Percentiles rank a stretch among this genome's conserved stretches.
Conservation (phyloP, 1,284 basidiomycete species). For the Somion occarium region DNA sequence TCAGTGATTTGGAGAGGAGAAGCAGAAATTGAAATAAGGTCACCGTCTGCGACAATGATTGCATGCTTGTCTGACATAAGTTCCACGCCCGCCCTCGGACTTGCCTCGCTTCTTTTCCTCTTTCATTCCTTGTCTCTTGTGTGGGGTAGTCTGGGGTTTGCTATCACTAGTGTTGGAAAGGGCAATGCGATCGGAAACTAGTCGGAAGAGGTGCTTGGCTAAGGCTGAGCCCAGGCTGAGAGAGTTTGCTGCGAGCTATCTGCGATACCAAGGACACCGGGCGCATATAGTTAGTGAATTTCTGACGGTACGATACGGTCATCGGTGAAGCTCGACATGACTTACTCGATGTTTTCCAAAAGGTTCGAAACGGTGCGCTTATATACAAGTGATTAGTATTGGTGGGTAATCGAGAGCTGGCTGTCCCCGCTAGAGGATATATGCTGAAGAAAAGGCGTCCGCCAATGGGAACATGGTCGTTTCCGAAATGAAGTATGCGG, state of each 20-base stretch:
- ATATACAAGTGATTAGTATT: too few relatives aligned
- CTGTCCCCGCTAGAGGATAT: background rate
- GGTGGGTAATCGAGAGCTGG: too few relatives aligned
- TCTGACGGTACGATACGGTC: too few relatives aligned
- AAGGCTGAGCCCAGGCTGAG: background rate
- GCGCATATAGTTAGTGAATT: too few relatives aligned
- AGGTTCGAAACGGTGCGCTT: too few relatives aligned
- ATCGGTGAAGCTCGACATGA: too few relatives aligned
- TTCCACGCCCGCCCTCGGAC: constrained; percentile 29
- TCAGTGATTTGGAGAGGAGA: constrained; percentile 1
- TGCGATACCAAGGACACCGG: too few relatives aligned
- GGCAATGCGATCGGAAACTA: background rate
- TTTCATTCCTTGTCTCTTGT: constrained; percentile 22
- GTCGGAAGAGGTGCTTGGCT: constrained; percentile 3
- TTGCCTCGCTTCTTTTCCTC: constrained; percentile 24
- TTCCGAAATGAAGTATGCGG: background rate
- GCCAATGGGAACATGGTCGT: background rate
- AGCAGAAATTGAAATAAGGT: background rate
- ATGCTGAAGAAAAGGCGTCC: background rate
- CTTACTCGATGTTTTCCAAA: too few relatives aligned
- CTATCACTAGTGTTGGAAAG: background rate
- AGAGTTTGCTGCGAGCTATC: too few relatives aligned
- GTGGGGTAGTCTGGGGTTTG: background rate
- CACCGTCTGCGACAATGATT: constrained; percentile 48
- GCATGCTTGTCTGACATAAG: constrained; percentile 45